Base-by-base conservation (phyloP, 192 early-diverging fungal genomes). In the Backusella circina region DNA sequence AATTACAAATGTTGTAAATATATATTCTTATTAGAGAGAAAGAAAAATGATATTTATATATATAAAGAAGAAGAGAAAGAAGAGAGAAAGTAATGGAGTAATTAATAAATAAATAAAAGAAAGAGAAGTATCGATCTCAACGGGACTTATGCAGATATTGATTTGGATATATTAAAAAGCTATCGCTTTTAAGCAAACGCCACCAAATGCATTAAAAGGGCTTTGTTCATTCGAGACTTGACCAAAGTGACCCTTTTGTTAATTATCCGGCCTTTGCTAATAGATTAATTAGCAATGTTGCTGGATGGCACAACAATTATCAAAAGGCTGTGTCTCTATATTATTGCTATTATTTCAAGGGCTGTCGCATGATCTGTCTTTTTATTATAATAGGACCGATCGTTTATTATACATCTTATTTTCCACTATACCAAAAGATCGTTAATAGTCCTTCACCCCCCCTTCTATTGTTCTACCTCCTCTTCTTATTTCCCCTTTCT, bases 261-360 rank as follows among this genome's bases (percentile, higher is more conserved):
- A 44, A 44, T 71, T 47, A 44, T 71, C 18, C 69, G 33, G 33
- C 67, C 37, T 38, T 68, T 68, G 8, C 30, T 38, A 37, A 38
- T 68, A 71, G 69, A 71, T 71, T 30, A 71, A 71, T 71, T 71
- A 31, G 38, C 69, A 71, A 71, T 71, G 69, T 71, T 44, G 69
- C 69, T 47, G 69, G 69, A 71, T 71, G 28, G 38, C 69, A 39
- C 41, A 71, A 13, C 54, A 61, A 61, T 61, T 47, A 47, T 47
- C 44, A 47, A 47, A 47, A 61, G 54, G 54, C 23, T 61, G 54
- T 28, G 21, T 61, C 54, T n/a, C 16, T n/a, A 47, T 47, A 16
- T 5, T 21, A 61, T 28, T 12, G 5, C 39, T 41, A 41, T 41
- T 15, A 41, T 21, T n/a, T 51, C 50, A 21, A 51, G 50, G 21